Conservation (phyloP, 2,329 filamentous ascomycete genomes). For the Diaporthe ilicicola region DNA sequence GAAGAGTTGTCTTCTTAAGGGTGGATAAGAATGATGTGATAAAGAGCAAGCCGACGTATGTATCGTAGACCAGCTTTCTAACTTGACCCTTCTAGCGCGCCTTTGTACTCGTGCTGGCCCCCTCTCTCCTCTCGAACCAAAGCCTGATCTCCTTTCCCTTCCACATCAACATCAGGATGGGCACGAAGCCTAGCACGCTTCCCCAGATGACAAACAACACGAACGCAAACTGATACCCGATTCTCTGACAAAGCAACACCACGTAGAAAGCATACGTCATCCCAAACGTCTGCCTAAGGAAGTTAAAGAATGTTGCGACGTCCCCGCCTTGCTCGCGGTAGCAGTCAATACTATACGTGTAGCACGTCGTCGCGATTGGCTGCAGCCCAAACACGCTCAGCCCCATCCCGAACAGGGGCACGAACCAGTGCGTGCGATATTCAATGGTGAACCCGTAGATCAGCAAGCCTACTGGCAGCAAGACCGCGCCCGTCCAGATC, state of each 20-base stretch:
- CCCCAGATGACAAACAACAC: conserved; percentile 21
- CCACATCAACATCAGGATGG: conserved; percentile 14
- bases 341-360: conserved; percentile 33
- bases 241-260: conserved; percentile 14
- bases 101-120: not conserved
- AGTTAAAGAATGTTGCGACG: conserved; percentile 20
- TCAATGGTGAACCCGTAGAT: conserved; percentile 43
- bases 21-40: too few species aligned
- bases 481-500: conserved; percentile 40
- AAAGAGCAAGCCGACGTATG: too few species aligned
- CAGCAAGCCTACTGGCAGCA: conserved; percentile 41
- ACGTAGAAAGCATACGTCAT: conserved; percentile 27
- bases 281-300: conserved; percentile 13
- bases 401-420: conserved; percentile 42
- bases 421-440: conserved; percentile 41
- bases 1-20: too few species aligned
- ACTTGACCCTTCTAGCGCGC: too few species aligned
- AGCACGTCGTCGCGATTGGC: conserved; percentile 42
- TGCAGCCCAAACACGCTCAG: conserved; percentile 42
- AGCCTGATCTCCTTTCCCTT: conserved; percentile 12
- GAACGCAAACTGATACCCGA: conserved; percentile 26
- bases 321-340: conserved; percentile 25
- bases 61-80: too few species aligned
- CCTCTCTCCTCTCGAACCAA: conserved; percentile 12
- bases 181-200: conserved; percentile 21